These are phyloP conservation scores for Onygenales sp. DNA, from an alignment of 2,329 filamentous ascomycete species.

Conservation along the genomic window DNA sequence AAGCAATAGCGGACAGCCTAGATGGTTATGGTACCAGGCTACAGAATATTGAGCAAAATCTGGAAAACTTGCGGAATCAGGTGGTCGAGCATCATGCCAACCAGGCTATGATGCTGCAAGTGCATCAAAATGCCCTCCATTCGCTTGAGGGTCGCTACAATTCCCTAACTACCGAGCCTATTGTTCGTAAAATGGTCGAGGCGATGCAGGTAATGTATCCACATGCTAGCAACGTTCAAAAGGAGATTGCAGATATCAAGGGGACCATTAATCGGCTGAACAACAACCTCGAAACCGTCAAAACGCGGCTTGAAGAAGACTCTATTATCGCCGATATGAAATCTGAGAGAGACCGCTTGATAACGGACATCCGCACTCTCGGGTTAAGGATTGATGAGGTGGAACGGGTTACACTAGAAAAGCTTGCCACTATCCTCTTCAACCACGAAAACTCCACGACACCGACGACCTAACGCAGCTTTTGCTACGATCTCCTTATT, in stretches of 20 bases:
- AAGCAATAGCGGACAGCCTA: constrained; percentile 2
- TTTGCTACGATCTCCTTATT: too few relatives aligned
- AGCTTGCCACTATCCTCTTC: background rate
- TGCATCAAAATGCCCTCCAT: constrained; percentile 14
- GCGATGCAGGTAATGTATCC: constrained; percentile 29
- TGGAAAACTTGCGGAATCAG: constrained; percentile 5
- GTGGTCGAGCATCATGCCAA: background rate
- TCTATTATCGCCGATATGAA: constrained; percentile 8
- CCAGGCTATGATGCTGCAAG: background rate
- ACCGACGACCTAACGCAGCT: too few relatives aligned
- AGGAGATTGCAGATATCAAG: constrained; percentile 14
- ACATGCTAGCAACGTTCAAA: constrained; percentile 15
- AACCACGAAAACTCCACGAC: too few relatives aligned
- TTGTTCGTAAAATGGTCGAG: constrained; percentile 25
- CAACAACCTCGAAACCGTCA: constrained; percentile 1
- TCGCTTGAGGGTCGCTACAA: constrained; percentile 41
- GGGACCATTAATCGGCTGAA: constrained; percentile 9
- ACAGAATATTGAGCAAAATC: constrained; percentile 1
- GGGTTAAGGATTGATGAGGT: background rate
- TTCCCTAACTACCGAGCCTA: constrained; percentile 34
- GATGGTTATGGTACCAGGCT: constrained; percentile 4
- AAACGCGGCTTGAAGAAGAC: background rate
- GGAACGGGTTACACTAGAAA: background rate
- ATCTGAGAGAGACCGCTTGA: constrained; percentile 10
- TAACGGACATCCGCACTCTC: constrained; percentile 5